Evolutionary conservation across 441 rosid species (phyloP), one percentile per base, ranked within the genome.

Genomic region (Adansonia grandidieri): DNA sequence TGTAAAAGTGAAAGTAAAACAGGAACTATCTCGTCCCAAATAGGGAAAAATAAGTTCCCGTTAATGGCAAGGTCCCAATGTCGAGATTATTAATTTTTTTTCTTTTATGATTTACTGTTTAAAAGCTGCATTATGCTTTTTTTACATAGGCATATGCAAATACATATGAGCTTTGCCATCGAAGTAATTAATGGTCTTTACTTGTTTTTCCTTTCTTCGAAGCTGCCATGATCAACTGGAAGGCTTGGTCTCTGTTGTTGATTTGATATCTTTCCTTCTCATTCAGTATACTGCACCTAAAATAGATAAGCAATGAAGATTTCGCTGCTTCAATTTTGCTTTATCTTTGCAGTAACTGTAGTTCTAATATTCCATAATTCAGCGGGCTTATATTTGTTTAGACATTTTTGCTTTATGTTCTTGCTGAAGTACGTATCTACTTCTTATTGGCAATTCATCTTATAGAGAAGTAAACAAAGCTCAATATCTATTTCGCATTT

Each of bases 221-320:
- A 96, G 99, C 92, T 89, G 89, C 94, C 77, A 86, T 91, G 76
- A 80, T 90, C 69, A 89, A 91, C 80, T 91, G 98, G 97, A 96
- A 32, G 40, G 98, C 83, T 81, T 93, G 86, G 84, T 96, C 79
- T 92, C 97, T 80, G 86, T 93, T 15, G 85, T 88, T 84, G 90
- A 92, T 88, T 85, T 93, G 89, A 81, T 90, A 77, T 93, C 94
- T 72, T 92, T 92, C 87, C 97, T 96, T 77, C 75, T 91, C 57
- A 80, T 91, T 79, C 97, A 81, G 79, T 91, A 86, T 83, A 83
- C 87, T 22, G 89, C 89, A 4, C 91, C 96, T 10, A 88, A 89
- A 85, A 84, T 82, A 82, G 98, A 97, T 93, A 83, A 81, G 80
- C 48, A 54, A 70, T 32, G 22, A 13, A 70, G 20, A 71, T n/a